Evolutionary conservation across 768 basidiomycete genomes (phyloP).

Genomic region (Rhodotorula toruloides): DNA sequence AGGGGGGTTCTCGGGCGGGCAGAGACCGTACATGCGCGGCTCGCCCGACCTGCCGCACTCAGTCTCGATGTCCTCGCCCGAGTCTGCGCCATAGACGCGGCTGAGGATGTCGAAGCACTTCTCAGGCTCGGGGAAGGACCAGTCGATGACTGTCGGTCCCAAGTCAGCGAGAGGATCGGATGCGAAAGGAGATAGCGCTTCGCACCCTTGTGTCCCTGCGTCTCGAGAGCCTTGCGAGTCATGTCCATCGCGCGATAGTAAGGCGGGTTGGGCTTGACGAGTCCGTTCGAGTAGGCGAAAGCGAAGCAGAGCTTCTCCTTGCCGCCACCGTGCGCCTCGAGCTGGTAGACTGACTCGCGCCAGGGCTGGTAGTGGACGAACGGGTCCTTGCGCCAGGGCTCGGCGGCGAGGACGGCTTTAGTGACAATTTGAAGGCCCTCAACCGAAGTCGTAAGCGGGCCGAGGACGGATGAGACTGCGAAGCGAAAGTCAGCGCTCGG

Average conservation of each 20-base stretch:
- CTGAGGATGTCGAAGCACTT: slow-evolving; percentile 29
- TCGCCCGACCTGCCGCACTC: slow-evolving; percentile 50
- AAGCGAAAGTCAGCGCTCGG: no score
- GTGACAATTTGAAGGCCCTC: slow-evolving; percentile 61
- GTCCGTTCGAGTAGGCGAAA: slow-evolving; percentile 63
- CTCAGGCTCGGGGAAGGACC: slow-evolving; percentile 57
- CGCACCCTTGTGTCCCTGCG: slow-evolving; percentile 62
- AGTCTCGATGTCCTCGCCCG: slow-evolving; percentile 51
- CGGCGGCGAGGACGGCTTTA: slow-evolving; percentile 57
- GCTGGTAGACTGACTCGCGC: slow-evolving; percentile 58
- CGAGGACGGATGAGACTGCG: slow-evolving; percentile 67
- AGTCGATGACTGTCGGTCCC: slow-evolving; percentile 60
- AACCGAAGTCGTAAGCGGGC: slow-evolving; percentile 61
- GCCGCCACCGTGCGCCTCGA: slow-evolving; percentile 58
- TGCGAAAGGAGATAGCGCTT: no score
- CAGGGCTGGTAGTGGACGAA: slow-evolving; percentile 57
- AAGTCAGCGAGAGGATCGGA: not conserved
- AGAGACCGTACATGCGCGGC: slow-evolving; percentile 56
- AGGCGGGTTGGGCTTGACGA: slow-evolving; percentile 62
- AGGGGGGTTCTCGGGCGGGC: not conserved
- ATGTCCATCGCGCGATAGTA: slow-evolving; percentile 58
- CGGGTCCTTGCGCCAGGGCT: slow-evolving; percentile 67
- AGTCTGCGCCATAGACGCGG: slow-evolving; percentile 45
- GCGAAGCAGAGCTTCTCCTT: slow-evolving; percentile 50
- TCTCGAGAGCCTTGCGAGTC: slow-evolving; percentile 56